These are phyloP conservation scores for Vanrija pseudolonga DNA, from an alignment of 1,284 basidiomycete species.

Conservation along the genomic window DNA sequence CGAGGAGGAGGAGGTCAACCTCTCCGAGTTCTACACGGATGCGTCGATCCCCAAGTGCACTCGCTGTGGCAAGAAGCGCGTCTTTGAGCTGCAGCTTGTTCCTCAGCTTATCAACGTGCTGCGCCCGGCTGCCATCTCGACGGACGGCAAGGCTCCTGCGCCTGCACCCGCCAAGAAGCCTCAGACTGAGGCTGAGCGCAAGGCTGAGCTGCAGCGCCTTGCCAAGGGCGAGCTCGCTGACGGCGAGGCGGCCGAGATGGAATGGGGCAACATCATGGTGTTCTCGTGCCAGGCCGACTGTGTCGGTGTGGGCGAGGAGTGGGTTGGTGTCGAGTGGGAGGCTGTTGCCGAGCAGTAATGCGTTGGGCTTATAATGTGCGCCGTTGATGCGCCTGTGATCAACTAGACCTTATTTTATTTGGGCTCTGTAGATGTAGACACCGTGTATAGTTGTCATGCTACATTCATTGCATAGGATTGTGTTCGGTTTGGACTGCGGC, in stretches of 20 bases:
- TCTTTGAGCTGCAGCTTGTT: conserved; percentile 49
- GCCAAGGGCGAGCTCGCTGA: conserved; percentile 23
- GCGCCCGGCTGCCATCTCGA: conserved; percentile 28
- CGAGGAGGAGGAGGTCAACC: conserved; percentile 40
- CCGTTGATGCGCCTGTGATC: too few species aligned
- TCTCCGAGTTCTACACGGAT: conserved; percentile 30
- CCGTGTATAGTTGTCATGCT: too few species aligned
- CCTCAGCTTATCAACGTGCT: conserved; percentile 46
- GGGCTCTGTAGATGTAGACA: too few species aligned
- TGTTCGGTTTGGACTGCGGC: too few species aligned
- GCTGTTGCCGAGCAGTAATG: conserved; percentile 3
- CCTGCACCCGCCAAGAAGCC: conserved; percentile 1
- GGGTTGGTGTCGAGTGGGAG: conserved; percentile 51
- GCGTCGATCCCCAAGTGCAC: conserved; percentile 36
- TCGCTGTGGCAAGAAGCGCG: conserved; percentile 35
- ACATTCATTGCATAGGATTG: too few species aligned
- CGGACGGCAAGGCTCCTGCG: conserved; percentile 4
- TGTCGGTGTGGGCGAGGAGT: conserved; percentile 47
- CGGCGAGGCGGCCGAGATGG: conserved; percentile 41
- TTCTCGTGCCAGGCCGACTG: conserved; percentile 48
- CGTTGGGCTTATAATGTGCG: neutral
- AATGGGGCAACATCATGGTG: conserved; percentile 49
- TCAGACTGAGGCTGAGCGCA: conserved; percentile 39
- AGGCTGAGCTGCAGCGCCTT: conserved; percentile 34
- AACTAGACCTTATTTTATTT: too few species aligned